phyloP scores from a whole-genome alignment of 2,329 filamentous ascomycete species.

The Neopestalotiopsis rosae region DNA sequence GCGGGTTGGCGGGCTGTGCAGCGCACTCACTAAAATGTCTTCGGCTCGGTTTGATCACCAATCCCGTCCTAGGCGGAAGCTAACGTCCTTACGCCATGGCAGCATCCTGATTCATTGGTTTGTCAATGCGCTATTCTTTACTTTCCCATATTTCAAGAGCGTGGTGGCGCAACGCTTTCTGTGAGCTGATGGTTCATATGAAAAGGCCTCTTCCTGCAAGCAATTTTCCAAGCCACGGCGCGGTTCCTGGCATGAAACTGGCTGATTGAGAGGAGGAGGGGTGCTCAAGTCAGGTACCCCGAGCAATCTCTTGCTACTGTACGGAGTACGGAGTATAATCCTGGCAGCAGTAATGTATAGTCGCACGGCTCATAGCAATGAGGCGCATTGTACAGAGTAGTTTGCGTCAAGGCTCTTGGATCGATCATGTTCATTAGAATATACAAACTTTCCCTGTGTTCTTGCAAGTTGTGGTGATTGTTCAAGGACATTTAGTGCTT shows the following conservation, averaged over 20 bases:
- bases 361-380: neutral
- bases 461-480: neutral
- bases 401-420: neutral
- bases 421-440: neutral
- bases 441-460: neutral
- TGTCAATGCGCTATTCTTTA: slow-evolving; percentile 6
- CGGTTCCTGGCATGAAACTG: slow-evolving; percentile 1
- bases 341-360: neutral
- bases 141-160: neutral
- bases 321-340: neutral
- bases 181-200: neutral
- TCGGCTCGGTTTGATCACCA: slow-evolving; percentile 29
- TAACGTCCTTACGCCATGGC: neutral
- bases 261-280: neutral
- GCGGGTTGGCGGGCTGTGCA: slow-evolving; percentile 27
- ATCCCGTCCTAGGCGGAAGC: slow-evolving; percentile 13
- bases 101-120: neutral
- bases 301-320: neutral
- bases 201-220: neutral
- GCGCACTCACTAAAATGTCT: slow-evolving; percentile 9
- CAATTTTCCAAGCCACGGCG: neutral
- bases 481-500: too few relatives aligned
- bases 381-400: neutral
- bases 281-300: neutral
- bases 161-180: neutral